phyloP scores from a whole-genome alignment of 306 rosid species.

The Fragaria iinumae region DNA sequence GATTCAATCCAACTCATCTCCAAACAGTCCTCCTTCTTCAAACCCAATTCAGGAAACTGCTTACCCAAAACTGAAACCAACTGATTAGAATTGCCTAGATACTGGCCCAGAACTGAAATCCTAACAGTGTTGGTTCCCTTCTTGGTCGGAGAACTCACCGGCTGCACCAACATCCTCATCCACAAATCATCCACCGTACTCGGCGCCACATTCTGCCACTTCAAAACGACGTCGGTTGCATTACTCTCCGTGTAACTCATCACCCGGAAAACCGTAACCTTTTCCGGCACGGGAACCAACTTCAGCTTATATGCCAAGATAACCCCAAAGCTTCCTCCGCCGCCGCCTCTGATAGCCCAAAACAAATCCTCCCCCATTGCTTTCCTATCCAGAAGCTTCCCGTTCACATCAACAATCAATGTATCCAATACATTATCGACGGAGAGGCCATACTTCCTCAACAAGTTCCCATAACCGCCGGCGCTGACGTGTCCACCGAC shows the following conservation, averaged over 20 bases:
- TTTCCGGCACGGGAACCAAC: constrained; percentile 55
- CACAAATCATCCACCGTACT: constrained; percentile 42
- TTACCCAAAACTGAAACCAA: constrained; percentile 41
- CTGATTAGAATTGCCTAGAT: constrained; percentile 48
- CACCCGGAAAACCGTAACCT: constrained; percentile 48
- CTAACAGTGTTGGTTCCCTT: constrained; percentile 37
- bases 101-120: constrained; percentile 38
- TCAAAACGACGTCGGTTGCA: constrained; percentile 53
- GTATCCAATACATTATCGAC: constrained; percentile 68
- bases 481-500: constrained; percentile 79
- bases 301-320: constrained; percentile 52
- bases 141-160: constrained; percentile 41
- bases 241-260: constrained; percentile 34
- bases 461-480: constrained; percentile 77
- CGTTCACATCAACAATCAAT: constrained; percentile 53
- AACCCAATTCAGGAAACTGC: constrained; percentile 50
- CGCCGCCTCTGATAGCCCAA: constrained; percentile 85
- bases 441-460: constrained; percentile 66
- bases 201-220: constrained; percentile 70
- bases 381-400: constrained; percentile 46
- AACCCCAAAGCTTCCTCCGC: constrained; percentile 76
- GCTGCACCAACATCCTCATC: constrained; percentile 53
- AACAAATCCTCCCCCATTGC: constrained; percentile 81
- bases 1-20: constrained; percentile 71
- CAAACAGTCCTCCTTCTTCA: constrained; percentile 40